These are phyloP conservation scores for Penicillium sp. DNA, from an alignment of 2,329 filamentous ascomycete species.

Conservation along the genomic window DNA sequence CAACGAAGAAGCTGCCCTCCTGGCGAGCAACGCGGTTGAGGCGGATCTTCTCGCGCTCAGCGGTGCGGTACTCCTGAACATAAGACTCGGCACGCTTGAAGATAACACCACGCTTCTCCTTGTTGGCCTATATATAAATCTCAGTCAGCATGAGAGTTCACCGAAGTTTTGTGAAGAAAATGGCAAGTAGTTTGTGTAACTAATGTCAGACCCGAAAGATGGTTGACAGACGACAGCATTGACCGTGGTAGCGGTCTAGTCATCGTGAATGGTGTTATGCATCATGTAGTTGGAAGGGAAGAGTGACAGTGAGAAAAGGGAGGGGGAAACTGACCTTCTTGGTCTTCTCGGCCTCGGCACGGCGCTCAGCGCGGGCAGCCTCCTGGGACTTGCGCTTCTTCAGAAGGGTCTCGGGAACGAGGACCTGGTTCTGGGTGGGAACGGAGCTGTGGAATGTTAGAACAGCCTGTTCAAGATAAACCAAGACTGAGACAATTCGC, in stretches of 20 bases:
- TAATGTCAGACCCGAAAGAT: constrained; percentile 70
- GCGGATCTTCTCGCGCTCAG: constrained; percentile 97
- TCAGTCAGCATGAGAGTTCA: constrained; percentile 28
- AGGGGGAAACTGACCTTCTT: constrained; percentile 68
- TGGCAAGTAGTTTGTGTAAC: constrained; percentile 20
- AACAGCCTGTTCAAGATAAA: constrained; percentile 73
- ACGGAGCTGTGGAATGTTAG: constrained; percentile 73
- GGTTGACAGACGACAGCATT: constrained; percentile 80
- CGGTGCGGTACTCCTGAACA: constrained; percentile 98
- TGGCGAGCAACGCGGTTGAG: constrained; percentile 85
- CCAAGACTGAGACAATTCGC: constrained; percentile 63
- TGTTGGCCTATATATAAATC: constrained; percentile 70
- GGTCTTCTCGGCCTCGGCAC: constrained; percentile 76
- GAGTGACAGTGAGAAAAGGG: not conserved
- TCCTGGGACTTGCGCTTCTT: constrained; percentile 99
- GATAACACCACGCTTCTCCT: constrained; percentile 97
- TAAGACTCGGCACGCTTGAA: constrained; percentile 99
- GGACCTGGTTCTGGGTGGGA: constrained; percentile 89
- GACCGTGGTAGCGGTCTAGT: constrained; percentile 79
- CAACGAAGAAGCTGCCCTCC: constrained; percentile 89
- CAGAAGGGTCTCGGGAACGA: constrained; percentile 98
- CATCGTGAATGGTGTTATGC: constrained; percentile 70
- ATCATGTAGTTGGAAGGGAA: constrained; percentile 61
- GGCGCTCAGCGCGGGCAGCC: constrained; percentile 91
- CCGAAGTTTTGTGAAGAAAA: constrained; percentile 11